Conservation (phyloP, 257 asterid genomes). For the Lavandula angustifolia region DNA sequence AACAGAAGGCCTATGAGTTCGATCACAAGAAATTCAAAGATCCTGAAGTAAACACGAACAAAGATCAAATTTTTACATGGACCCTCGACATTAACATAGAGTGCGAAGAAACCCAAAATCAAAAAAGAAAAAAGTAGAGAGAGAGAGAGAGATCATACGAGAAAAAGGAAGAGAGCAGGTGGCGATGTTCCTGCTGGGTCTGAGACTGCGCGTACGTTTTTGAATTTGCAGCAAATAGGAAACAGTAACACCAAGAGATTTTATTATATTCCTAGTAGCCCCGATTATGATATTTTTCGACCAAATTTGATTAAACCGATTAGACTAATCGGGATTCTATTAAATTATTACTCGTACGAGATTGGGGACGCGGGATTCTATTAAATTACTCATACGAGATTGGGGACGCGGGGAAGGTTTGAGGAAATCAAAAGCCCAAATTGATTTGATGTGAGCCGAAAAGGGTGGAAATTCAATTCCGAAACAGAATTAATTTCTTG, state of each 20-base stretch:
- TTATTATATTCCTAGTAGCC: not conserved
- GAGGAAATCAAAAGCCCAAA: not conserved
- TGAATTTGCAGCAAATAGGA: conserved; percentile 34
- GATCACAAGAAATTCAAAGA: conserved; percentile 25
- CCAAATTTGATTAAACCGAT: not conserved
- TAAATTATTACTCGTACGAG: too few relatives aligned
- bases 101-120: not conserved
- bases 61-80: conserved; percentile 23
- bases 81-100: conserved; percentile 26
- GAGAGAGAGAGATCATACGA: conserved; percentile 12
- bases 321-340: not conserved
- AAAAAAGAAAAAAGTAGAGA: not conserved
- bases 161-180: conserved; percentile 32
- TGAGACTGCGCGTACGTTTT: conserved; percentile 24
- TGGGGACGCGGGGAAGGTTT: conserved; percentile 27
- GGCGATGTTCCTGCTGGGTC: conserved; percentile 32
- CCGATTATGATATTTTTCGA: not conserved
- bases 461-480: not conserved
- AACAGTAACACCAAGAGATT: not conserved
- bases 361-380: too few relatives aligned
- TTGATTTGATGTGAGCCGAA: conserved; percentile 4
- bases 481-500: conserved; percentile 13
- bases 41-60: conserved; percentile 16
- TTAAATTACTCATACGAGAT: not conserved
- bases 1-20: conserved; percentile 8